These are phyloP conservation scores for Rubus parviflorus DNA, from an alignment of 306 rosid species.

Conservation along the genomic window DNA sequence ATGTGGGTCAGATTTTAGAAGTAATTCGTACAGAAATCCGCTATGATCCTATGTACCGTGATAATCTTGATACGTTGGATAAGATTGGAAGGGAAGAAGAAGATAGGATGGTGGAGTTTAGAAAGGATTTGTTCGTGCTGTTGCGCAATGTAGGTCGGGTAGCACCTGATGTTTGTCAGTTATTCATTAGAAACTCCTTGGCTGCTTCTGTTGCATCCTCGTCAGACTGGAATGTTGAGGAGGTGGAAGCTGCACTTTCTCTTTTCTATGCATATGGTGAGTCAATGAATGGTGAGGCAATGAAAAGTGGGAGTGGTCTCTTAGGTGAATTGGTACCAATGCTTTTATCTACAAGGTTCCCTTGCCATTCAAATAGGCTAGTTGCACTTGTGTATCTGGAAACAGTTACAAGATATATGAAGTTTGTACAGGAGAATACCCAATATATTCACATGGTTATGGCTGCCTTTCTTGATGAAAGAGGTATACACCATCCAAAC, in stretches of 20 bases:
- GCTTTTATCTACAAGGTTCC: constrained; percentile 78
- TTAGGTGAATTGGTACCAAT: constrained; percentile 70
- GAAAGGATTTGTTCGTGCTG: constrained; percentile 87
- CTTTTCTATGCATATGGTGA: constrained; percentile 85
- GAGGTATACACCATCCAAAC: constrained; percentile 91
- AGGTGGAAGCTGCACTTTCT: constrained; percentile 87
- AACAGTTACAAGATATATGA: constrained; percentile 78
- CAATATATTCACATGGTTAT: constrained; percentile 77
- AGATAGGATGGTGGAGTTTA: constrained; percentile 80
- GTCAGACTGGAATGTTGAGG: constrained; percentile 73
- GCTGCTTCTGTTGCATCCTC: constrained; percentile 65
- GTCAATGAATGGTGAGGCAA: constrained; percentile 67
- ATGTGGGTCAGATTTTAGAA: constrained; percentile 86
- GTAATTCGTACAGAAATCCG: constrained; percentile 69
- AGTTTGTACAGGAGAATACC: constrained; percentile 78
- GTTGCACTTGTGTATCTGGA: constrained; percentile 95
- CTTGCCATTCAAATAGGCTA: constrained; percentile 89
- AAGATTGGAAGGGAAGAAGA: constrained; percentile 94
- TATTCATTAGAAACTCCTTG: constrained; percentile 70
- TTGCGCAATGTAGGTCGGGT: constrained; percentile 57
- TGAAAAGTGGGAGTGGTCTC: constrained; percentile 64
- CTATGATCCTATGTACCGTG: constrained; percentile 66
- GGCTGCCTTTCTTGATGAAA: constrained; percentile 92
- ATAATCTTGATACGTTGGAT: constrained; percentile 69
- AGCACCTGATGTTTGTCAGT: constrained; percentile 71